Percentiles rank a stretch among this genome's conserved stretches.
Conservation (phyloP, 2,329 filamentous ascomycete species). For the Penicillium sp. region DNA sequence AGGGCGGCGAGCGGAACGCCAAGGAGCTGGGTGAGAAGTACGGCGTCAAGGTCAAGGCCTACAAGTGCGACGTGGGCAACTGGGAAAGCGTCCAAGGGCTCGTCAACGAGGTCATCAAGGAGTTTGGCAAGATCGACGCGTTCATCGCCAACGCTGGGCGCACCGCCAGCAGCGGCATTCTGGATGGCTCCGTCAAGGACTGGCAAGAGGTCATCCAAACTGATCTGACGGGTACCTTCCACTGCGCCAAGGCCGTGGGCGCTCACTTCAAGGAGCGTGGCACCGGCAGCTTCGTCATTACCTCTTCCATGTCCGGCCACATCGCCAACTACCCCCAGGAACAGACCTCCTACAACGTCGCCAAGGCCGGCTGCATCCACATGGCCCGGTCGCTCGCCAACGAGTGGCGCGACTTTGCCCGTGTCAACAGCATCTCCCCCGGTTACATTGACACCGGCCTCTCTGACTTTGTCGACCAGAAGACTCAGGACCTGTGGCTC, state of each 20-base stretch:
- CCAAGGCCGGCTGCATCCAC: conserved; percentile 69
- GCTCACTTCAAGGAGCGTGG: conserved; percentile 71
- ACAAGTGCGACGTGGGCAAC: conserved; percentile 64
- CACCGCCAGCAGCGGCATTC: conserved; percentile 67
- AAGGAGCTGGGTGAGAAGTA: conserved; percentile 62
- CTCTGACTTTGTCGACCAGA: conserved; percentile 64
- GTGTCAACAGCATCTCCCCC: conserved; percentile 68
- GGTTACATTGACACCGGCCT: conserved; percentile 70
- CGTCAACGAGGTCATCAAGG: conserved; percentile 62
- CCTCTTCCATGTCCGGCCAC: conserved; percentile 62
- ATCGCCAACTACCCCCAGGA: conserved; percentile 63
- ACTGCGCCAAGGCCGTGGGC: conserved; percentile 87
- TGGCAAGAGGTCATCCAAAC: conserved; percentile 78
- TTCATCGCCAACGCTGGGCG: conserved; percentile 72
- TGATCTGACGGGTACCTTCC: conserved; percentile 82
- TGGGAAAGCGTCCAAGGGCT: conserved; percentile 60
- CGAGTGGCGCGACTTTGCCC: conserved; percentile 70
- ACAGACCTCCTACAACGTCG: conserved; percentile 66
- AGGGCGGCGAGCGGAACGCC: conserved; percentile 67
- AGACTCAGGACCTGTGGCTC: conserved; percentile 60
- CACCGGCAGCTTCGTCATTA: conserved; percentile 67
- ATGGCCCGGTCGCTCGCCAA: conserved; percentile 65
- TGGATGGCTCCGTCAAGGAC: conserved; percentile 70
- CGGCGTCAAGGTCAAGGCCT: conserved; percentile 67
- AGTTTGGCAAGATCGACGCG: conserved; percentile 70